Evolutionary conservation across 2,329 filamentous ascomycete genomes (phyloP).

Genomic region (Macrophomina phaseolina): DNA sequence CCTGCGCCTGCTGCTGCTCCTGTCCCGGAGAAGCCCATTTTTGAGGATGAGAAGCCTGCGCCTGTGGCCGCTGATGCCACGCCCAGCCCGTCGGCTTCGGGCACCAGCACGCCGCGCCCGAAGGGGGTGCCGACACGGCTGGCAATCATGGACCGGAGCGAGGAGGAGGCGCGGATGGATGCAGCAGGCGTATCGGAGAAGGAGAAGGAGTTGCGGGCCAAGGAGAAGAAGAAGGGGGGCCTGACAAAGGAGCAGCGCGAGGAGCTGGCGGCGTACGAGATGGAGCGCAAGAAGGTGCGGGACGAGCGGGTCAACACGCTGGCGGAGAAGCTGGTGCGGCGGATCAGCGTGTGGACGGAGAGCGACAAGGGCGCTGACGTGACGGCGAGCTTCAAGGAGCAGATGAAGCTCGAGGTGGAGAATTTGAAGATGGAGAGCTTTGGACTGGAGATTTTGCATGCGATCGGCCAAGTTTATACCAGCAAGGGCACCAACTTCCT

Average conservation of each 20-base stretch:
- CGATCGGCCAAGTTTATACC: slow-evolving; percentile 89
- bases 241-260: slow-evolving; percentile 92
- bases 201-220: slow-evolving; percentile 76
- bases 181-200: slow-evolving; percentile 71
- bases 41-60: slow-evolving; percentile 34
- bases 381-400: slow-evolving; percentile 87
- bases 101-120: slow-evolving; percentile 52
- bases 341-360: slow-evolving; percentile 94
- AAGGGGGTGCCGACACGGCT: slow-evolving; percentile 75
- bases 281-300: slow-evolving; percentile 80
- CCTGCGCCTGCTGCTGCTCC: slow-evolving; percentile 52
- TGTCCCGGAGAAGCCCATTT: slow-evolving; percentile 34
- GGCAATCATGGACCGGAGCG: slow-evolving; percentile 85
- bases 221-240: slow-evolving; percentile 87
- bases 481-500: slow-evolving; percentile 86
- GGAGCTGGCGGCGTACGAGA: slow-evolving; percentile 85
- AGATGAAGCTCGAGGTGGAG: slow-evolving; percentile 93
- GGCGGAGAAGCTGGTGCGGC: slow-evolving; percentile 82
- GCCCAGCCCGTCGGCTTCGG: slow-evolving; percentile 39
- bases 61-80: slow-evolving; percentile 27
- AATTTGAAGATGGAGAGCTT: slow-evolving; percentile 99
- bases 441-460: slow-evolving; percentile 92
- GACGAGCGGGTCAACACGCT: slow-evolving; percentile 90
- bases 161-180: slow-evolving; percentile 73
- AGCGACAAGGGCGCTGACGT: slow-evolving; percentile 88